Evolutionary conservation across 2,329 filamentous ascomycete species (phyloP), one percentile per base, ranked within the genome.

Genomic region (Biscogniauxia mediterranea): DNA sequence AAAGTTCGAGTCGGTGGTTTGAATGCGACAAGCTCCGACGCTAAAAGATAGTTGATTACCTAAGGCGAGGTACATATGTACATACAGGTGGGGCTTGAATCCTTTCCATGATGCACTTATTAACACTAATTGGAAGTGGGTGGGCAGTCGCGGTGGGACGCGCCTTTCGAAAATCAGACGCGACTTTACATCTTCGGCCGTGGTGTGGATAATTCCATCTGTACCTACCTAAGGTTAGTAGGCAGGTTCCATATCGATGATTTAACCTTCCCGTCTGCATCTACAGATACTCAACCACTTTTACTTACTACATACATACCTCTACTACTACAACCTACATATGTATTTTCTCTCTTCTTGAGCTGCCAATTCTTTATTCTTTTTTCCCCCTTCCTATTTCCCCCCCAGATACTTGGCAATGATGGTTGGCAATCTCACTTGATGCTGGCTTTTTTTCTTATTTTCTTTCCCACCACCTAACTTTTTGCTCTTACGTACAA

Each of bases 91-190:
- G 38, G 38, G 42, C 59, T 54, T 59, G 54, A 50, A 61, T 25
- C 28, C 20, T 21, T 32, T 57, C 56, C 55, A 61, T 58, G 55
- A 61, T 60, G 55, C 38, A 46, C 38, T 46, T 46, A 46, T 46
- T 46, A 46, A 46, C 6, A 32, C 23, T 23, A 32, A 32, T 13
- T 28, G 4, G 7, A 32, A 32, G 28, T 5, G 28, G 28, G 15
- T 46, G 38, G 38, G 38, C 38, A 64, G 62, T 66, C 64, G 64
- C 64, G 64, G 62, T 28, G 15, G 28, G 19, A 64, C 64, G 64
- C 64, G 64, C 59, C 28, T 32, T 32, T 32, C 28, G 56, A n/a
- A n/a, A n/a, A 42, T 26, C 25, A 60, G 51, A 64, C 64, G 64
- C 64, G 64, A 62, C 60, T 64, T 54, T 20, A 4, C 15, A 19